Percentiles rank a stretch among this genome's conserved stretches.
Conservation (phyloP, 2,329 filamentous ascomycete species). For the Parafenestella ontariensis region DNA sequence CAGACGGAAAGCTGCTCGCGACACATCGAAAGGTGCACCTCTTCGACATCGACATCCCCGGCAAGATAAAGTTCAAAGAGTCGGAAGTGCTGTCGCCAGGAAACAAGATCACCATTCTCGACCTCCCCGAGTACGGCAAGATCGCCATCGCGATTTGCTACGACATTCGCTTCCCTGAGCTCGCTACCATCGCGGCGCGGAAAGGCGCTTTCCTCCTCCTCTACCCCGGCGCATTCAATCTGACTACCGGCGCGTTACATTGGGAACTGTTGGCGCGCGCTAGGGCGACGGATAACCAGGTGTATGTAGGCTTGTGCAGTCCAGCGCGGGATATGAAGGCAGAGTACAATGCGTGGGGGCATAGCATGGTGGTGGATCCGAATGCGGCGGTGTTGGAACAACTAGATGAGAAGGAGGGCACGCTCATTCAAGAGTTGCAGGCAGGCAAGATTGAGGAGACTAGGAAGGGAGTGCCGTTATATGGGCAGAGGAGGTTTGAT, state of each 20-base stretch:
- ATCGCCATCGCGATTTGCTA: constrained; percentile 95
- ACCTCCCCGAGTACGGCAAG: constrained; percentile 86
- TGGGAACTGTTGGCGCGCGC: constrained; percentile 86
- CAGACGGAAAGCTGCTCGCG: constrained; percentile 78
- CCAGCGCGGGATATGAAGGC: constrained; percentile 81
- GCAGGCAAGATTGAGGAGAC: constrained; percentile 51
- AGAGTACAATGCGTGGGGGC: constrained; percentile 88
- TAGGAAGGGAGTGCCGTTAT: constrained; percentile 78
- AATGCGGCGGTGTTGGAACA: constrained; percentile 82
- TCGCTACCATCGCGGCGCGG: constrained; percentile 86
- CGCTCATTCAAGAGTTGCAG: constrained; percentile 68
- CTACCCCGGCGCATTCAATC: constrained; percentile 97
- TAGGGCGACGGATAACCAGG: constrained; percentile 89
- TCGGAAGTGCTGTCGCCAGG: constrained; percentile 87
- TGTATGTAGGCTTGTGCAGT: constrained; percentile 92
- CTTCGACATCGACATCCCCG: constrained; percentile 97
- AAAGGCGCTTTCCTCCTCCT: constrained; percentile 86
- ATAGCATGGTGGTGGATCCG: constrained; percentile 87
- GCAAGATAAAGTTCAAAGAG: constrained; percentile 90
- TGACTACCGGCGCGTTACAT: constrained; percentile 89
- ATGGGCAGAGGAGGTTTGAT: constrained; percentile 87
- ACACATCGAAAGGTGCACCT: constrained; percentile 94
- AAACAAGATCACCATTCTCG: constrained; percentile 82
- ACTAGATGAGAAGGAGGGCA: constrained; percentile 78
- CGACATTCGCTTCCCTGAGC: constrained; percentile 94